Evolutionary conservation across 352 stramenopile genomes (phyloP).

Genomic region (Thraustochytrium sp.): DNA sequence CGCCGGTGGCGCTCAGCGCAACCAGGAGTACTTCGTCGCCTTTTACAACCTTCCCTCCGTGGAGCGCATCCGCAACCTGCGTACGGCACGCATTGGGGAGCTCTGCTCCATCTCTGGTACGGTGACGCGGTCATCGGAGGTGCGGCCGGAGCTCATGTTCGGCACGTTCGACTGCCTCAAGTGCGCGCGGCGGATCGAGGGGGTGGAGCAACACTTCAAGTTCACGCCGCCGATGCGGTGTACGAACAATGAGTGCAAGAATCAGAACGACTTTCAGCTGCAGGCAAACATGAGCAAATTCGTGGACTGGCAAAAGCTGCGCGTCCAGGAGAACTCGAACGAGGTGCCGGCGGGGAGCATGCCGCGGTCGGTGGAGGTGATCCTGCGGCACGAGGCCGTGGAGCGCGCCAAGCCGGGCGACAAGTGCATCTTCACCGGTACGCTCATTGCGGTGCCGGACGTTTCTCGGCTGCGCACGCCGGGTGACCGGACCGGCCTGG

Average conservation of each 20-base stretch:
- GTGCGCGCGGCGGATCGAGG: constrained; percentile 78
- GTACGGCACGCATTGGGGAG: constrained; percentile 83
- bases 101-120: constrained; percentile 87
- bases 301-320: constrained; percentile 96
- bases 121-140: constrained; percentile 93
- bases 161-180: constrained; percentile 89
- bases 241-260: constrained; percentile 88
- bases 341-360: constrained; percentile 96
- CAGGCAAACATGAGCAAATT: constrained; percentile 67
- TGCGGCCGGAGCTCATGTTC: constrained; percentile 91
- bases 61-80: constrained; percentile 78
- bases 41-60: constrained; percentile 61
- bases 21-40: constrained; percentile 62
- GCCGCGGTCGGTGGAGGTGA: constrained; percentile 92
- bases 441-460: constrained; percentile 91
- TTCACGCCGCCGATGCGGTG: constrained; percentile 94
- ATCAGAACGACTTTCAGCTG: constrained; percentile 65
- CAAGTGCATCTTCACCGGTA: constrained; percentile 87
- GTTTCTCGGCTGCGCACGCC: constrained; percentile 75
- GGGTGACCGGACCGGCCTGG: constrained; percentile 55
- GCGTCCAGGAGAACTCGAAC: constrained; percentile 97
- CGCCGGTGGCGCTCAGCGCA: background rate
- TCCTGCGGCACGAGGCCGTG: constrained; percentile 95
- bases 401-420: constrained; percentile 90
- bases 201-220: constrained; percentile 95